Base-by-base conservation (phyloP, 148 eudicot species). In the Rhododendron vialii region DNA sequence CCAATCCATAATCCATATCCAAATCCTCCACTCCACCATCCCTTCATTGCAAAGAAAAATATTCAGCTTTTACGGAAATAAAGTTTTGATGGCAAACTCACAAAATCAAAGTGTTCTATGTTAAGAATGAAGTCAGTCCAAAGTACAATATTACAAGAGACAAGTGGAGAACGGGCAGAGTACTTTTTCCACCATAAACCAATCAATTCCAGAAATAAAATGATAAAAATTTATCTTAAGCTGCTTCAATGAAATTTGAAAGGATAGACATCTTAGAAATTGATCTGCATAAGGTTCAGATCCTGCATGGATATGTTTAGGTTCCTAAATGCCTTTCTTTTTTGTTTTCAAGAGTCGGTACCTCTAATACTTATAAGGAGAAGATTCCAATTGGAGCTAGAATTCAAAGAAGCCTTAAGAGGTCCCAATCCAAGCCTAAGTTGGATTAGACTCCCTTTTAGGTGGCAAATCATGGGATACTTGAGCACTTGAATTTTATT, bases 11-110 rank as follows among this genome's bases (percentile, higher is more conserved):
- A 80, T 75, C 99, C 99, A 86, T 96, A 96, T 81, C 93, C 92
- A 91, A 93, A 96, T 91, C 99, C 99, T 82, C 96, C 95, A 82
- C 96, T 91, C 95, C 95, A 93, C 98, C 99, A 96, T 84, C 99
- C 99, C 99, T 96, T 89, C 75, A 88, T 87, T 89, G 84, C 89
- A 90, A 83, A 86, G 63, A 84, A 85, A 69, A 83, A 85, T 76
- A 61, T 59, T 57, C 82, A 83, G 43, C 67, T 85, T 80, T 85
- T 77, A 85, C 14, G 6, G 33, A 33, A 50, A 79, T 61, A 20
- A 63, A 65, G 26, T n/a, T 86, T 38, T n/a, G 18, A 78, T 30
- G 14, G 51, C 20, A 80, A 84, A 30, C 41, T 36, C 11, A 53
- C 18, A 30, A 18, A 80, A 51, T 30, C 67, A 33, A 73, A 43